Evolutionary conservation across 331 rosid genomes (phyloP).

Genomic region (Acacia concinna): DNA sequence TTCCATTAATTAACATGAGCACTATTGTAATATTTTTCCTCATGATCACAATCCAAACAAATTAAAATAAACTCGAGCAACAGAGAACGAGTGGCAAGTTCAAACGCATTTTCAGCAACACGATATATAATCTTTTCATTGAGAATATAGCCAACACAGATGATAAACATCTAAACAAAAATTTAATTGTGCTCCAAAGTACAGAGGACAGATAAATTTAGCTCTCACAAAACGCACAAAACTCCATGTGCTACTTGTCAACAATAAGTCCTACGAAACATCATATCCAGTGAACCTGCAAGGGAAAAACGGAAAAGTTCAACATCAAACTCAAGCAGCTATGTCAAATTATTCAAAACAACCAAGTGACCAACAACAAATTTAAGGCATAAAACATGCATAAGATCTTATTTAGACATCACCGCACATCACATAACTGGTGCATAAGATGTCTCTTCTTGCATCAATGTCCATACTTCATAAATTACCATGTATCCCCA

Average conservation of each 20-base stretch:
- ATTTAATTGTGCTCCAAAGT: neutral
- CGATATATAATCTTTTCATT: slow-evolving; percentile 36
- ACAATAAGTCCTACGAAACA: slow-evolving; percentile 16
- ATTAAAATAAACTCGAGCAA: no score
- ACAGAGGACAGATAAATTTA: slow-evolving; percentile 8
- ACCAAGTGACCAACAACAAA: neutral
- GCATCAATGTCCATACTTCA: neutral
- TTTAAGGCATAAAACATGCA: neutral
- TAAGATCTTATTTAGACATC: neutral
- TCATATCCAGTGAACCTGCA: slow-evolving; percentile 34
- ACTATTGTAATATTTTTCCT: neutral
- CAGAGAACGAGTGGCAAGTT: neutral
- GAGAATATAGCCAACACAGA: slow-evolving; percentile 13
- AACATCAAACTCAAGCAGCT: neutral
- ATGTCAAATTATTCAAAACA: neutral
- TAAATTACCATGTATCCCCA: neutral
- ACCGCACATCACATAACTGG: neutral
- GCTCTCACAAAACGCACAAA: slow-evolving; percentile 31
- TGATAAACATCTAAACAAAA: slow-evolving; percentile 8
- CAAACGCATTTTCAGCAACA: neutral
- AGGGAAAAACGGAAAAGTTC: neutral
- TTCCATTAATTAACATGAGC: neutral
- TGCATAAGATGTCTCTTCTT: neutral
- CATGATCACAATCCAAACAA: neutral
- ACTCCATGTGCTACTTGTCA: slow-evolving; percentile 23